A percentile compares a stretch with the other conserved stretches of the same genome.
phyloP scores from a whole-genome alignment of 345 rosid genomes.

The Capsella bursapastoris region DNA sequence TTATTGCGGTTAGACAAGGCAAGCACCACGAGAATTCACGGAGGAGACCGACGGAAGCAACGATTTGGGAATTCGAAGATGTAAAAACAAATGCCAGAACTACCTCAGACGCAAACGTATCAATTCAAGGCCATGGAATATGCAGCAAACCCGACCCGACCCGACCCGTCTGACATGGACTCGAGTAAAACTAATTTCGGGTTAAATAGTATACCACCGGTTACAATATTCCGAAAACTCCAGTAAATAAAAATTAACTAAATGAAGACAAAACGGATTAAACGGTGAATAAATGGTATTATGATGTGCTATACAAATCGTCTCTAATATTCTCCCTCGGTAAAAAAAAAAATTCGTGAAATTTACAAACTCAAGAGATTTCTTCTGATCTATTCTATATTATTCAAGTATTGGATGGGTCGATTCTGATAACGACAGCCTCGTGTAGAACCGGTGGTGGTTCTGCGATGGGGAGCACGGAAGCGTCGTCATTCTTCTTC shows the following conservation, averaged over 20 bases:
- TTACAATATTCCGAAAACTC: neutral
- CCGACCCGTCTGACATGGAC: neutral
- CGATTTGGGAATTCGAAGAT: neutral
- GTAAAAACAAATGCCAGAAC: no score
- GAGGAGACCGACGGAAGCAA: slow-evolving; percentile 4
- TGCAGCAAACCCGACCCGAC: neutral
- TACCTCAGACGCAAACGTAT: slow-evolving; percentile 7
- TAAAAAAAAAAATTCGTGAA: slow-evolving; percentile 6
- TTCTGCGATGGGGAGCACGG: slow-evolving; percentile 39
- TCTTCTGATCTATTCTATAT: slow-evolving; percentile 8
- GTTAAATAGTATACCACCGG: neutral
- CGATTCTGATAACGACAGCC: slow-evolving; percentile 45
- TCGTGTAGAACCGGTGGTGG: slow-evolving; percentile 36
- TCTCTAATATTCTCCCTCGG: slow-evolving; percentile 26
- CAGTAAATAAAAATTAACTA: neutral
- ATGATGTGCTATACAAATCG: slow-evolving; percentile 35
- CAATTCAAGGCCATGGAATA: slow-evolving; percentile 16
- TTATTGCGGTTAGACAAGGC: neutral
- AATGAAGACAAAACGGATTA: neutral
- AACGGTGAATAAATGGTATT: neutral
- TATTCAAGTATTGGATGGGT: slow-evolving; percentile 27
- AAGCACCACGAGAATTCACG: slow-evolving; percentile 18
- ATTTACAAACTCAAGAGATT: slow-evolving; percentile 35
- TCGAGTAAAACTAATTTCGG: neutral
- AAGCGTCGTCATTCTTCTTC: slow-evolving; percentile 35